Evolutionary conservation across 768 basidiomycete genomes (phyloP).

Genomic region (Gymnopilus dilepis): DNA sequence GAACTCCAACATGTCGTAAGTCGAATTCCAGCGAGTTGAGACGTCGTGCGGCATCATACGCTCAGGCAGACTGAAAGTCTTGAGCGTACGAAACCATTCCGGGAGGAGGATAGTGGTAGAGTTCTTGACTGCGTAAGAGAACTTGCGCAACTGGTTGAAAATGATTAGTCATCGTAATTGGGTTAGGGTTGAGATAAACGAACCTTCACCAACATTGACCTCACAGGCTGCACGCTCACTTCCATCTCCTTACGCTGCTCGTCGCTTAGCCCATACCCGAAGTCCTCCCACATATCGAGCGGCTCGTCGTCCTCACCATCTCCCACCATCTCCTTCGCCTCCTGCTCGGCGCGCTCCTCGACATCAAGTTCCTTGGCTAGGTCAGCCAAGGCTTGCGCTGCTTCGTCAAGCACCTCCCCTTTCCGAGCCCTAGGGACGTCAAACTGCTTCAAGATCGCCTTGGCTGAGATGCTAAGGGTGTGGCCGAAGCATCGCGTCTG

Average conservation of each 20-base stretch:
- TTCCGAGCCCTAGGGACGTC: constrained; percentile 25
- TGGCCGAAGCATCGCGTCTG: constrained; percentile 42
- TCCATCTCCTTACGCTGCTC: constrained; percentile 26
- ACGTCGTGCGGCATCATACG: constrained; percentile 44
- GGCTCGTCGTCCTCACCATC: not conserved
- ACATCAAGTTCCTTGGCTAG: not conserved
- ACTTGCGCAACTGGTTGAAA: constrained; percentile 25
- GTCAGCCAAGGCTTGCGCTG: not conserved
- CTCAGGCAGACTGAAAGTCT: constrained; percentile 12
- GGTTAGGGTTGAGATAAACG: constrained; percentile 16
- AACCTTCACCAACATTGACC: constrained; percentile 38
- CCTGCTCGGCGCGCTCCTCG: not conserved
- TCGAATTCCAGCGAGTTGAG: constrained; percentile 43
- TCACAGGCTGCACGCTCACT: constrained; percentile 27
- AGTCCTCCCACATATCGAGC: constrained; percentile 5
- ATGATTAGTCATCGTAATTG: not conserved
- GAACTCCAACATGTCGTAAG: constrained; percentile 41
- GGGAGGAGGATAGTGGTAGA: constrained; percentile 24
- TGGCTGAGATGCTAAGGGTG: constrained; percentile 40
- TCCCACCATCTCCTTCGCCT: not conserved
- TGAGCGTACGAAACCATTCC: constrained; percentile 22
- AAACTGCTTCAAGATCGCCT: constrained; percentile 35
- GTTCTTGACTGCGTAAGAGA: constrained; percentile 13
- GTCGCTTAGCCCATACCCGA: not conserved
- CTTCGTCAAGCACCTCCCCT: constrained; percentile 2